Percentiles rank a stretch among this genome's conserved stretches.
These are phyloP conservation scores for Aleurites moluccanus DNA, from an alignment of 441 rosid genomes.

Conservation along the genomic window DNA sequence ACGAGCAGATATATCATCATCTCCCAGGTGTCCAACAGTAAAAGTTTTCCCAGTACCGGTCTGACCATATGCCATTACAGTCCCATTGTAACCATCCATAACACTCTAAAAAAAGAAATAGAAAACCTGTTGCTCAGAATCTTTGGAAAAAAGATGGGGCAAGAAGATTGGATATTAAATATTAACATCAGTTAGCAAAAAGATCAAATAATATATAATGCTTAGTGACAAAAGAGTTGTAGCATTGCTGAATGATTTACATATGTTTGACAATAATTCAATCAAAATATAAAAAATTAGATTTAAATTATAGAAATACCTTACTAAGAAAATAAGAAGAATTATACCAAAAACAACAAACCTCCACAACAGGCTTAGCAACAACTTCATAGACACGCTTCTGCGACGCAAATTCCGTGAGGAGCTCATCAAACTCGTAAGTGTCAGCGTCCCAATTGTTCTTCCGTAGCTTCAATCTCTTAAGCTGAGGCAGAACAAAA, in stretches of 20 bases:
- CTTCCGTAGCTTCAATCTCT: constrained; percentile 89
- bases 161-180: not conserved
- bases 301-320: not conserved
- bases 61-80: constrained; percentile 99
- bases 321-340: constrained; percentile 16
- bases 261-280: not conserved
- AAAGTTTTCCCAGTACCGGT: constrained; percentile 99
- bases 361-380: constrained; percentile 99
- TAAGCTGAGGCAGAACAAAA: constrained; percentile 45
- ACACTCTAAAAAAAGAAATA: constrained; percentile 62
- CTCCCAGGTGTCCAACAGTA: constrained; percentile 90
- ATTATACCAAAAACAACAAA: constrained; percentile 31
- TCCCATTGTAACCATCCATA: constrained; percentile 97
- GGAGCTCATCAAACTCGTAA: constrained; percentile 87
- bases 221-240: not conserved
- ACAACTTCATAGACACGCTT: constrained; percentile 96
- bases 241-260: constrained; percentile 9
- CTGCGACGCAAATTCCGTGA: constrained; percentile 91
- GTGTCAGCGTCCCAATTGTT: constrained; percentile 97
- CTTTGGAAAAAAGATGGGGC: not conserved
- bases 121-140: not conserved
- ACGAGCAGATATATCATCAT: constrained; percentile 84
- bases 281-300: not conserved
- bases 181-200: not conserved
- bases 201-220: not conserved